These are phyloP conservation scores for Quercus dentata DNA, from an alignment of 306 rosid genomes.

Conservation along the genomic window DNA sequence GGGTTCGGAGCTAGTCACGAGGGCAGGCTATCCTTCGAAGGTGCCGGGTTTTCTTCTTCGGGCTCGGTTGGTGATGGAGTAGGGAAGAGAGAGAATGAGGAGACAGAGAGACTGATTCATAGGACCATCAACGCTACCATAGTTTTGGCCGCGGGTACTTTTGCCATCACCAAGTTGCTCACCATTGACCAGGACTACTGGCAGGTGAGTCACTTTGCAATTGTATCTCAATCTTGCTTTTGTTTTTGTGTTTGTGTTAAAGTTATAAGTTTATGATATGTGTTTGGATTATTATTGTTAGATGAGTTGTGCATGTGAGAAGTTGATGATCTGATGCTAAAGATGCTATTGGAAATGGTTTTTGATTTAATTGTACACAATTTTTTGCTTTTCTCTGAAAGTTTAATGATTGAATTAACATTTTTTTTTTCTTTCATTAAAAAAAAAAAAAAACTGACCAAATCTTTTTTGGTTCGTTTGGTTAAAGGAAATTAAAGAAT, in stretches of 20 bases:
- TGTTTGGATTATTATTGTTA: not conserved
- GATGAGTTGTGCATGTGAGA: not conserved
- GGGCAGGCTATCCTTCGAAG: slow-evolving; percentile 68
- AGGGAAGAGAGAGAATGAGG: slow-evolving; percentile 28
- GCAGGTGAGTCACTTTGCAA: slow-evolving; percentile 64
- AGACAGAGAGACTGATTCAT: slow-evolving; percentile 52
- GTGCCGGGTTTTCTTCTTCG: slow-evolving; percentile 44
- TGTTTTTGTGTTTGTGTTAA: not conserved
- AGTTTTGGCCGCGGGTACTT: slow-evolving; percentile 82
- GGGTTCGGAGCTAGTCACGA: slow-evolving; percentile 58
- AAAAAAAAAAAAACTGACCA: too few species aligned
- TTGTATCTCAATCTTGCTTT: not conserved
- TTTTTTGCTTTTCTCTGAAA: not conserved
- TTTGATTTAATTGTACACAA: not conserved
- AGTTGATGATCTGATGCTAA: not conserved
- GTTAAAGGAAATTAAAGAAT: not conserved
- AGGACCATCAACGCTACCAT: slow-evolving; percentile 76
- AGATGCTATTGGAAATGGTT: not conserved
- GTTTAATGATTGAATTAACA: not conserved
- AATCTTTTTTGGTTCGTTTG: not conserved
- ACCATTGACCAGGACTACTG: slow-evolving; percentile 91
- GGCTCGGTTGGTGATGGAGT: slow-evolving; percentile 41
- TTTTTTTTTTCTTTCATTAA: too few species aligned
- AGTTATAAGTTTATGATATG: not conserved
- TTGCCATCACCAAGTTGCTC: slow-evolving; percentile 75